phyloP scores from a whole-genome alignment of 495 filamentous ascomycete genomes.

The Xylaria sp. region DNA sequence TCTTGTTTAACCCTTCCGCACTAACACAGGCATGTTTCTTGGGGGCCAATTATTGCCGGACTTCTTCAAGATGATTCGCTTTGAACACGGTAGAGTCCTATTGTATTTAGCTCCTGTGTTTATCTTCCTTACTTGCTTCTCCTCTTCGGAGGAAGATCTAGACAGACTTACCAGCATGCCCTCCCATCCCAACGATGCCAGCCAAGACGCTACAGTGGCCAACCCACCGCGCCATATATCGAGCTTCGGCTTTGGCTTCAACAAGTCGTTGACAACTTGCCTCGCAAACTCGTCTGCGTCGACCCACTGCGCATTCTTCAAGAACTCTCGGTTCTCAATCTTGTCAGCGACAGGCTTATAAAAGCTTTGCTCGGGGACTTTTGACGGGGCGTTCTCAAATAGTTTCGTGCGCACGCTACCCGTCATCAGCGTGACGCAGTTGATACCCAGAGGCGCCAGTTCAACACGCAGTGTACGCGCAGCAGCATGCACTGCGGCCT shows the following conservation, averaged over 20 bases:
- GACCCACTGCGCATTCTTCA: slow-evolving; percentile 30
- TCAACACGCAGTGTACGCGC: slow-evolving; percentile 56
- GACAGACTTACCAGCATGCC: slow-evolving; percentile 17
- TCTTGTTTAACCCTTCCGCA: not conserved
- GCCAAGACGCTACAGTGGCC: slow-evolving; percentile 33
- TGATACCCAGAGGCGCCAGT: slow-evolving; percentile 58
- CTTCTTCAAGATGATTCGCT: slow-evolving; percentile 42
- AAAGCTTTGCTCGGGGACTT: slow-evolving; percentile 32
- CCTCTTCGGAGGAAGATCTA: not conserved
- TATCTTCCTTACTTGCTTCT: slow-evolving; percentile 30
- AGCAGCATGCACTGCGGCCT: slow-evolving; percentile 58
- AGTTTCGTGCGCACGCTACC: slow-evolving; percentile 37
- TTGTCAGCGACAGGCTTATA: slow-evolving; percentile 28
- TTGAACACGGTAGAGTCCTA: slow-evolving; percentile 49
- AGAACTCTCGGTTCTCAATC: slow-evolving; percentile 33
- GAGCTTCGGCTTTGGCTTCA: slow-evolving; percentile 36
- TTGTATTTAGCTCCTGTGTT: slow-evolving; percentile 41
- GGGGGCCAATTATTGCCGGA: slow-evolving; percentile 15
- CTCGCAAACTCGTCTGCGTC: slow-evolving; percentile 41
- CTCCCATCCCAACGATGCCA: slow-evolving; percentile 35
- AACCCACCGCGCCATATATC: slow-evolving; percentile 45
- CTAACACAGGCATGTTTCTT: not conserved
- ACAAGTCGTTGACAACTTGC: slow-evolving; percentile 38
- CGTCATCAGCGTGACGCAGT: slow-evolving; percentile 43
- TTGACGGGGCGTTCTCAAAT: slow-evolving; percentile 36